Conservation (phyloP, 2,329 filamentous ascomycete species). For the Aspergillus terreus region DNA sequence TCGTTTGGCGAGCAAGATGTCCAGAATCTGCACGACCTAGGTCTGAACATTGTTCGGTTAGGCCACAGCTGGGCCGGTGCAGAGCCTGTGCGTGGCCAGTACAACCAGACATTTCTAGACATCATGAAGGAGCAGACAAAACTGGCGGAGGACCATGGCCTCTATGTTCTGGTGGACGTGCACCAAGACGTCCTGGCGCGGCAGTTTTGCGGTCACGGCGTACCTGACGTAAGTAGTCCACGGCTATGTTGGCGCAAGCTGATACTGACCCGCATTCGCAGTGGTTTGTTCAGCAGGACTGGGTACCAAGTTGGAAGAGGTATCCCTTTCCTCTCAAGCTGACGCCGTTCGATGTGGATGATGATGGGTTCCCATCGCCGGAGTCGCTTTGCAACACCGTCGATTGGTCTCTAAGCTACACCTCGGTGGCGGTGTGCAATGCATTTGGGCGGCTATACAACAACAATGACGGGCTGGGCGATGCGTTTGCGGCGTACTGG, state of each 20-base stretch:
- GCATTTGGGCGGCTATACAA: slow-evolving; percentile 15
- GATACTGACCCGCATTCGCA: slow-evolving; percentile 4
- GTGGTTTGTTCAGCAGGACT: slow-evolving; percentile 12
- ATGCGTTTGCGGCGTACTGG: slow-evolving; percentile 14
- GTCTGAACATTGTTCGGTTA: slow-evolving; percentile 9
- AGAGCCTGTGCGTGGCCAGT: slow-evolving; percentile 10
- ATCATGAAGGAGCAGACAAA: slow-evolving; percentile 13
- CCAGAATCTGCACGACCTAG: slow-evolving; percentile 11
- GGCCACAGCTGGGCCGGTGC: slow-evolving; percentile 12
- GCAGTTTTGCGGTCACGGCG: slow-evolving; percentile 10
- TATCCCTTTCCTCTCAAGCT: slow-evolving; percentile 12
- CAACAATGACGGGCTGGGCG: slow-evolving; percentile 12
- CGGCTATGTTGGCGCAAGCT: background rate
- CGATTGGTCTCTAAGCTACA: slow-evolving; percentile 12
- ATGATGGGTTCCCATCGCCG: slow-evolving; percentile 8
- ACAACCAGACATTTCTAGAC: slow-evolving; percentile 13
- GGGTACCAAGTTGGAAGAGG: slow-evolving; percentile 9
- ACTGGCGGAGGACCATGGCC: slow-evolving; percentile 11
- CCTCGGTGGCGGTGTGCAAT: slow-evolving; percentile 10
- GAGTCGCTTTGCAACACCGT: slow-evolving; percentile 8
- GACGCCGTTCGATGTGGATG: slow-evolving; percentile 7
- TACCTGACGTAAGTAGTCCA: slow-evolving; percentile 8
- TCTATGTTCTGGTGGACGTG: slow-evolving; percentile 13
- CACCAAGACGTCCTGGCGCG: slow-evolving; percentile 10
- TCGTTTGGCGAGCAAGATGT: slow-evolving; percentile 13